Conservation (phyloP, 441 rosid species). For the Populus trichocarpa region DNA sequence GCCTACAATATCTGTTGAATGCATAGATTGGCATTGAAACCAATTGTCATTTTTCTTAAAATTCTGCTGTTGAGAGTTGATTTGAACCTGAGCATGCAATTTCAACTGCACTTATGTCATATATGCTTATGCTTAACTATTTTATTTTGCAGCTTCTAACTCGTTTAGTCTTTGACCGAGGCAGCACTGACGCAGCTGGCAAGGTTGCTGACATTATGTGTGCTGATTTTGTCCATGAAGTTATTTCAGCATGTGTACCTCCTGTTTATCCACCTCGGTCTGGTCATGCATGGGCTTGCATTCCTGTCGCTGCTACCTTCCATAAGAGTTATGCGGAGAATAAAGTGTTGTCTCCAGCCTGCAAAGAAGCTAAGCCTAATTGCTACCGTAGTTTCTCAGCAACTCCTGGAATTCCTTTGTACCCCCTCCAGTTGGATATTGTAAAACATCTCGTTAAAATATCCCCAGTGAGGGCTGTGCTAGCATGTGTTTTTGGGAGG, state of each 20-base stretch:
- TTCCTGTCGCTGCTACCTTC: conserved; percentile 68
- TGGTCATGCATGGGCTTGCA: conserved; percentile 99
- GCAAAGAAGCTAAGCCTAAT: conserved; percentile 73
- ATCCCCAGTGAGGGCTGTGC: conserved; percentile 93
- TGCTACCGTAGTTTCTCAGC: conserved; percentile 66
- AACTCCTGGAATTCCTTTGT: conserved; percentile 77
- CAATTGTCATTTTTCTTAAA: background rate
- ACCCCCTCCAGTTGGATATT: conserved; percentile 93
- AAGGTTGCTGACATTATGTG: conserved; percentile 96
- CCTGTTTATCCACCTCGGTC: conserved; percentile 98
- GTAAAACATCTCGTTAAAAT: conserved; percentile 91
- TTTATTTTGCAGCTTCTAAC: conserved; percentile 76
- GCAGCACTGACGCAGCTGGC: conserved; percentile 96
- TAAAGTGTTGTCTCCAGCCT: conserved; percentile 67
- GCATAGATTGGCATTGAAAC: conserved; percentile 1
- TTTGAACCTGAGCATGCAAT: background rate
- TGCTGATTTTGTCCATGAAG: conserved; percentile 99
- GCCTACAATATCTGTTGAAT: background rate
- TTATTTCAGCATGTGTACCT: conserved; percentile 95
- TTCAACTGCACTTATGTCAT: background rate
- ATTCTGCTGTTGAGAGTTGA: background rate
- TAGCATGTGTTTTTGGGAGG: conserved; percentile 98
- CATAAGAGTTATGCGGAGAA: conserved; percentile 53
- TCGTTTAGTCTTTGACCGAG: conserved; percentile 93
- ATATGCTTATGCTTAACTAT: conserved; percentile 21